Percentiles rank a stretch among this genome's conserved stretches.
Conservation (phyloP, 371 early-diverging fungal genomes). For the Mucor sp. region DNA sequence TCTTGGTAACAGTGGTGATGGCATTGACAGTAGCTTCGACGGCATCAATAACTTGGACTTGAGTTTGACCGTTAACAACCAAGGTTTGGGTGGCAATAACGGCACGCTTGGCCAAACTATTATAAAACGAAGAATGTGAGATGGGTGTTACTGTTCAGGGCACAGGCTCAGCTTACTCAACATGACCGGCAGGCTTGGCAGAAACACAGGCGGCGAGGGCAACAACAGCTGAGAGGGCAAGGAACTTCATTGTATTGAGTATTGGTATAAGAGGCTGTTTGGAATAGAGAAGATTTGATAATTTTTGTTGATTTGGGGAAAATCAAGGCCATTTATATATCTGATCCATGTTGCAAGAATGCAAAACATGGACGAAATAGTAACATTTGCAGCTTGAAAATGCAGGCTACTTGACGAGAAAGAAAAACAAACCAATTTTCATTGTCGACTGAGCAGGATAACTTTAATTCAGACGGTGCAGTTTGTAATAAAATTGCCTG, state of each 20-base stretch:
- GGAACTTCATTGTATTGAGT: constrained; percentile 10
- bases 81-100: constrained; percentile 5
- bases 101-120: constrained; percentile 11
- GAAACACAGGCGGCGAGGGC: constrained; percentile 4
- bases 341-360: neutral
- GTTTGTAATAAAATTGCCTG: neutral
- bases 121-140: neutral
- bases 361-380: neutral
- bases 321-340: neutral
- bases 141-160: neutral
- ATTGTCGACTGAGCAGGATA: neutral
- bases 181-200: constrained; percentile 15
- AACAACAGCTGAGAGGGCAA: constrained; percentile 11
- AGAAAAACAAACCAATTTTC: neutral
- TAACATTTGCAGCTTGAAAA: neutral
- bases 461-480: neutral
- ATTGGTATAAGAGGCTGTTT: too few species aligned
- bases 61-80: neutral
- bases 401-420: neutral
- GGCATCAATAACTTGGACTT: constrained; percentile 6
- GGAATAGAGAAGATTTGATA: too few species aligned
- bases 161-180: neutral
- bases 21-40: neutral
- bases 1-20: neutral
- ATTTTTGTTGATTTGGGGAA: neutral